A percentile compares a stretch with the other conserved stretches of the same genome.
Conservation (phyloP, 2,329 filamentous ascomycete species). For the Aureobasidium leucospermi region DNA sequence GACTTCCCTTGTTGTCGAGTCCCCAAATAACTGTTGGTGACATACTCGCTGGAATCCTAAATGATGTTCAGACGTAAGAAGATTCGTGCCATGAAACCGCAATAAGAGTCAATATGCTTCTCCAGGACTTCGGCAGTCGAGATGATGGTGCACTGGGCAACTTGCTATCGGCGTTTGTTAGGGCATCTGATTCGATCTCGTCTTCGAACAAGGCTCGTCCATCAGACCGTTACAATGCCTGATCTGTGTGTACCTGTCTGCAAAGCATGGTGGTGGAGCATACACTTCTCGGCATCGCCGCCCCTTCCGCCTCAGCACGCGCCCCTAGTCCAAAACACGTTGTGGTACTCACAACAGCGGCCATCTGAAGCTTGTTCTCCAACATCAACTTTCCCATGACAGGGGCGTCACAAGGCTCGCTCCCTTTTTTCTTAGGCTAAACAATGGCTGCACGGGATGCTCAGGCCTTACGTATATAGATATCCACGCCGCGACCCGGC, state of each 20-base stretch:
- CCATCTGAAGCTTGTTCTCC: constrained; percentile 12
- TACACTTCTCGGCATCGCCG: constrained; percentile 10
- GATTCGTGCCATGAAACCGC: not conserved
- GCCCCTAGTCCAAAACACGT: constrained; percentile 10
- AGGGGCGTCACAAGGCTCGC: constrained; percentile 11
- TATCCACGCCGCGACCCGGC: constrained; percentile 4
- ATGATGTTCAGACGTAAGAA: not conserved
- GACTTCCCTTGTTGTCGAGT: not conserved
- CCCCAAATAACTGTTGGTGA: not conserved
- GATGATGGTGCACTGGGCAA: not conserved
- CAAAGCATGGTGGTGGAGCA: constrained; percentile 11
- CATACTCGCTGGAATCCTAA: not conserved
- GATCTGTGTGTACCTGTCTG: constrained; percentile 7
- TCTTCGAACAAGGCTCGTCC: not conserved
- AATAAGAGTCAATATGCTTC: not conserved
- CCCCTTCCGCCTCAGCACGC: constrained; percentile 9
- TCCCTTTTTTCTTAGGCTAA: constrained; percentile 11
- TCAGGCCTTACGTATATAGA: constrained; percentile 13
- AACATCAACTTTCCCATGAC: constrained; percentile 10
- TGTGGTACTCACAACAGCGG: constrained; percentile 10
- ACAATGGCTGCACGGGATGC: constrained; percentile 10
- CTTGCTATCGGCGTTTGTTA: not conserved
- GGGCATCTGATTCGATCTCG: not conserved
- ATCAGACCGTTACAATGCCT: constrained; percentile 4
- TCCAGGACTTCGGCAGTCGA: not conserved